phyloP scores from a whole-genome alignment of 495 filamentous ascomycete genomes.

The Aspergillus asperescens region DNA sequence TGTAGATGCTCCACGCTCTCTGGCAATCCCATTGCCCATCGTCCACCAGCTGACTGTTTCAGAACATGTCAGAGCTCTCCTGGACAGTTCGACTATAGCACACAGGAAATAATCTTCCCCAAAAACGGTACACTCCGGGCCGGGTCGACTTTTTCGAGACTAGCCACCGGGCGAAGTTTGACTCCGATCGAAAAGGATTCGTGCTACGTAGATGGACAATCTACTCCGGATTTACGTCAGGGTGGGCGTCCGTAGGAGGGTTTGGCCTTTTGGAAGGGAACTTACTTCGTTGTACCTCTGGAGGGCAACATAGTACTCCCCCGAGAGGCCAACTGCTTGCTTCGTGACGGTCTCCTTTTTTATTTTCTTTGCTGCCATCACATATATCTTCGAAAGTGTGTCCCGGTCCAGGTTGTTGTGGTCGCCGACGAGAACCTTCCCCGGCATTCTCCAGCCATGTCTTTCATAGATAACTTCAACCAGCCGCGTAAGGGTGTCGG shows the following conservation, averaged over 20 bases:
- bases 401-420: conserved; percentile 17
- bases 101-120: conserved; percentile 34
- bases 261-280: background rate
- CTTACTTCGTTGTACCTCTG: conserved; percentile 33
- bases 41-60: background rate
- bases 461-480: conserved; percentile 32
- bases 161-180: conserved; percentile 33
- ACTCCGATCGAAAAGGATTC: conserved; percentile 30
- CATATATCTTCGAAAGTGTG: conserved; percentile 23
- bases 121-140: conserved; percentile 28
- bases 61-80: conserved; percentile 25
- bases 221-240: conserved; percentile 21
- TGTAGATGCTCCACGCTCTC: background rate
- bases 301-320: conserved; percentile 26
- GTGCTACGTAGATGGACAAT: conserved; percentile 32
- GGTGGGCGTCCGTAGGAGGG: background rate
- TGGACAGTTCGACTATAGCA: conserved; percentile 34
- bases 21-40: background rate
- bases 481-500: conserved; percentile 36
- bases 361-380: conserved; percentile 26
- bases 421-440: conserved; percentile 19
- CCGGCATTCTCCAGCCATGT: conserved; percentile 23
- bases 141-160: conserved; percentile 22
- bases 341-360: conserved; percentile 17
- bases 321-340: conserved; percentile 24